Evolutionary conservation across 2,329 filamentous ascomycete genomes (phyloP).

Genomic region (Calonectria pseudoreteaudii): DNA sequence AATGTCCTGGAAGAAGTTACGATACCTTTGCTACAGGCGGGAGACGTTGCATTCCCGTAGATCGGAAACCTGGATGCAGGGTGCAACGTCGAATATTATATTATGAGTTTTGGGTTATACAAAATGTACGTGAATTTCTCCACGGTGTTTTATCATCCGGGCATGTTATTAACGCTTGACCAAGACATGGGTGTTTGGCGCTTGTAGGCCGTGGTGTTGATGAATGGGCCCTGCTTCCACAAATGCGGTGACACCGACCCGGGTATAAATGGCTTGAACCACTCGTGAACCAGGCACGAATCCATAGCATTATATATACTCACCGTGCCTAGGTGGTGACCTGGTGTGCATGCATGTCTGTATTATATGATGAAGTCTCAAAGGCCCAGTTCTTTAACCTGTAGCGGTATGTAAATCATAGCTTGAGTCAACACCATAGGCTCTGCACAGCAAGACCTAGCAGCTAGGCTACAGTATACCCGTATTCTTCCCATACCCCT

Average conservation of each 20-base stretch:
- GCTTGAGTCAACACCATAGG: neutral
- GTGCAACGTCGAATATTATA: conserved; percentile 31
- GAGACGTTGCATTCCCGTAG: conserved; percentile 37
- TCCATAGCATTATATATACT: neutral
- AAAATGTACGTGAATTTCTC: conserved; percentile 47
- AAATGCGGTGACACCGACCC: neutral
- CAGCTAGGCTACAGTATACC: neutral
- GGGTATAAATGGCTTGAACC: neutral
- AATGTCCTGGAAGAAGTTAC: conserved; percentile 40
- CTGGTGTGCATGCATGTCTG: neutral
- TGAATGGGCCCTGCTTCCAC: neutral
- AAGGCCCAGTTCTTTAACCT: neutral
- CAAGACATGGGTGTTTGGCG: conserved; percentile 30
- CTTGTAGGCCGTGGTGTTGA: neutral
- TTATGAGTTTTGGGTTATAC: conserved; percentile 42
- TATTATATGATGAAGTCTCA: neutral
- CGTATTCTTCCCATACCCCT: neutral
- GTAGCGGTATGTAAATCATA: neutral
- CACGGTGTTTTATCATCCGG: conserved; percentile 34
- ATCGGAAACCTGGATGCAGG: conserved; percentile 28
- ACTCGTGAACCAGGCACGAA: neutral
- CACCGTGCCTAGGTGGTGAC: neutral
- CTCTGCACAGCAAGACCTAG: neutral
- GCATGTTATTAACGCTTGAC: conserved; percentile 41
- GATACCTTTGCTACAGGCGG: conserved; percentile 39